Conservation (phyloP, 495 filamentous ascomycete species). For the Apodospora peruviana region DNA sequence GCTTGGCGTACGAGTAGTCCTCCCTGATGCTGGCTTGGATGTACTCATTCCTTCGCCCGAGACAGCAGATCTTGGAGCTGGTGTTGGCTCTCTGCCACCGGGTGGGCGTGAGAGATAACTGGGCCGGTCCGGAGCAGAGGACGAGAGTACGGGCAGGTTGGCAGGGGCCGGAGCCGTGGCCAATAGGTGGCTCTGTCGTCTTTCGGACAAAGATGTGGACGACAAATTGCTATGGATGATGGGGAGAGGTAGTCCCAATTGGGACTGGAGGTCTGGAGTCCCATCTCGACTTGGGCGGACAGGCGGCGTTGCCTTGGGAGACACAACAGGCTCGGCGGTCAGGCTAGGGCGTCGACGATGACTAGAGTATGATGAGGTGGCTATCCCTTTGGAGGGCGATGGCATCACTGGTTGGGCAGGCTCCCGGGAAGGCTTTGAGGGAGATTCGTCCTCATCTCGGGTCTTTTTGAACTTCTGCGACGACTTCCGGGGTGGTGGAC, state of each 20-base stretch:
- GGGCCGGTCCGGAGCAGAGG: constrained; percentile 20
- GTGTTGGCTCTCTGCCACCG: constrained; percentile 31
- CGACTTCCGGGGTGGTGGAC: constrained; percentile 58
- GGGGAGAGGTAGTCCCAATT: constrained; percentile 54
- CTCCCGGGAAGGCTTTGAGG: constrained; percentile 23
- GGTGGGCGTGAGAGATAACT: constrained; percentile 23
- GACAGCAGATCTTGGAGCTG: constrained; percentile 28
- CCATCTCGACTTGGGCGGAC: constrained; percentile 76
- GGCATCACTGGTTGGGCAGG: constrained; percentile 23
- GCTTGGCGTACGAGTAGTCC: constrained; percentile 39
- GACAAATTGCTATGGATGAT: constrained; percentile 75
- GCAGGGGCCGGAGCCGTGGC: constrained; percentile 19
- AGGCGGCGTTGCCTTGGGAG: constrained; percentile 40
- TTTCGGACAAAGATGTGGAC: constrained; percentile 39
- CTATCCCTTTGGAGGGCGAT: constrained; percentile 26
- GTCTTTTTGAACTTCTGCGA: constrained; percentile 50
- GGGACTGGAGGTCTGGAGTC: constrained; percentile 57
- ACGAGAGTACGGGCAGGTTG: constrained; percentile 23
- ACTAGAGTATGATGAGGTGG: constrained; percentile 23
- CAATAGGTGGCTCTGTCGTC: constrained; percentile 36
- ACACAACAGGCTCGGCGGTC: constrained; percentile 19
- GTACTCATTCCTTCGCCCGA: constrained; percentile 10
- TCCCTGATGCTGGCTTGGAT: constrained; percentile 27
- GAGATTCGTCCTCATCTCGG: constrained; percentile 27
- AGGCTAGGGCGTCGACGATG: constrained; percentile 10